Evolutionary conservation across 306 rosid species (phyloP), one percentile per base, ranked within the genome.

Genomic region (Acacia melanoxylon): DNA sequence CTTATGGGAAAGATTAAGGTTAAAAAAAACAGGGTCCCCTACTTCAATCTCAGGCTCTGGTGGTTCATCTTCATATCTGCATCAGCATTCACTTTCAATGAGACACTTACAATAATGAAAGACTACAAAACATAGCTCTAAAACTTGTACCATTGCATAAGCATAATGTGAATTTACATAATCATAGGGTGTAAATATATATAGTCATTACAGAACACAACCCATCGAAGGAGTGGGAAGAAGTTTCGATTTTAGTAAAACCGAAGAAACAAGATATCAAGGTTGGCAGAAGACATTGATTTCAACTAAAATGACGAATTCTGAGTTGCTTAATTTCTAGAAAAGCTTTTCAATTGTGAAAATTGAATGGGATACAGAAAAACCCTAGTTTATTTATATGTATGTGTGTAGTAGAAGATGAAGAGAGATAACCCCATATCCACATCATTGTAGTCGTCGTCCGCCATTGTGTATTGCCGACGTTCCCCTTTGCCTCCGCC

Each of bases 21-120:
- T 22, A 42, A 68, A 6, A 14, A 27, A 62, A 3, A 59, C 44
- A 71, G 16, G 45, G 72, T 17, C 56, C 8, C 85, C 52, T 75
- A 91, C 98, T 87, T 94, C 98, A 40, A 93, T 89, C 74, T 93
- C 97, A 8, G 97, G 98, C 88, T 94, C 98, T 6, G 83, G 84
- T 0, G 98, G 97, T 78, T 94, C 98, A 48, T 94, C 98, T 54
- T 90, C 95, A 65, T 93, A 94, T 71, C 98, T 94, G 89, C 81
- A 79, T 6, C 78, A 80, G 4, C 69, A 76, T 41, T 69, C 37
- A 41, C 27, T 33, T 24, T 31, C 19, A 5, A 77, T 72, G 56
- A 80, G 68, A 72, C 48, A 58, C 13, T 2, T 29, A 72, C 59
- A 46, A 67, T 54, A 22, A 10, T 80, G 31, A 78, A 5, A 62